Evolutionary conservation across 306 rosid species (phyloP).

Genomic region (Citrullus mucosospermus): DNA sequence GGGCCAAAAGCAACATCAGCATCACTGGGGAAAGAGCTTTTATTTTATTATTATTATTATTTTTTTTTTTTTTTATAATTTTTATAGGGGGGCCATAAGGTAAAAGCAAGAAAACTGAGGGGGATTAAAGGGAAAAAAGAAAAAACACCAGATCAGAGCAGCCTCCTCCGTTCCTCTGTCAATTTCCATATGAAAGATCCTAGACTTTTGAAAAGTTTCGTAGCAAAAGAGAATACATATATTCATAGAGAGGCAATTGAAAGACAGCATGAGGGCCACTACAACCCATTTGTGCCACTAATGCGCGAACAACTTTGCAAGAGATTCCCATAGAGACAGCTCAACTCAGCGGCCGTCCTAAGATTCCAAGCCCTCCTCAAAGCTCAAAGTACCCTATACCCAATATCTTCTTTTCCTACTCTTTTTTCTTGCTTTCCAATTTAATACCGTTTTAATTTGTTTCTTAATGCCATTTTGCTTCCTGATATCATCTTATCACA

Average conservation of each 20-base stretch:
- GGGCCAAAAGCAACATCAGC: neutral
- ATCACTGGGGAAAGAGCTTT: neutral
- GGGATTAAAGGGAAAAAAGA: neutral
- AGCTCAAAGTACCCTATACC: neutral
- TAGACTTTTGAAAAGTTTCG: neutral
- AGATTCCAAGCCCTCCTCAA: constrained; percentile 27
- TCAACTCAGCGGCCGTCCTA: constrained; percentile 25
- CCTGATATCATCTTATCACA: neutral
- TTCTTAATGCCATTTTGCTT: neutral
- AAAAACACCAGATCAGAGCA: neutral
- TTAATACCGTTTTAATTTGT: neutral
- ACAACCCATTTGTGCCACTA: constrained; percentile 30
- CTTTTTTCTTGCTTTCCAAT: neutral
- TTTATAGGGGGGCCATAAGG: neutral
- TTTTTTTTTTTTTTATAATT: too few relatives aligned
- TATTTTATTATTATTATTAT: neutral
- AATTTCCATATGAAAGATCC: neutral
- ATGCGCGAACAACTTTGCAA: constrained; percentile 36
- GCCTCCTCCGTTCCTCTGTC: constrained; percentile 8
- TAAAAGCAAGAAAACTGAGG: neutral
- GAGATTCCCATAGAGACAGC: constrained; percentile 41
- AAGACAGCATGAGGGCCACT: constrained; percentile 27
- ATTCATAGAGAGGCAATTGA: neutral
- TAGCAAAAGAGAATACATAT: neutral
- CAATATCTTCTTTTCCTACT: neutral